Conservation (phyloP, 2,329 filamentous ascomycete genomes). For the Lithohypha guttulata region DNA sequence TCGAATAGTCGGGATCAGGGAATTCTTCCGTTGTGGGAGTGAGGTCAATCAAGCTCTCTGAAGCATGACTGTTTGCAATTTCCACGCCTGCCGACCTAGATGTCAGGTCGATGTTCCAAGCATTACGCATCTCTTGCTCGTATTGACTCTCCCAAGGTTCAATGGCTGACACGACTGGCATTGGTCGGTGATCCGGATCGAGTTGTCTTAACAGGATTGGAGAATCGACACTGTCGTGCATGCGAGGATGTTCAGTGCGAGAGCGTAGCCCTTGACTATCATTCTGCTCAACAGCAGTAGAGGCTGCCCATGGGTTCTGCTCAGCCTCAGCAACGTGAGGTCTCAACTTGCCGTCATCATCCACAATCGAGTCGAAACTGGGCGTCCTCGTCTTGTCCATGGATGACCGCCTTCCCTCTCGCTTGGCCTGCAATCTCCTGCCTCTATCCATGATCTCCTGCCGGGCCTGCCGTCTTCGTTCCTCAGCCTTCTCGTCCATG, state of each 20-base stretch:
- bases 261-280: constrained; percentile 5
- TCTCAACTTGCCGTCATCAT: constrained; percentile 29
- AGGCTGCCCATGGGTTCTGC: constrained; percentile 8
- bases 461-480: constrained; percentile 33
- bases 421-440: constrained; percentile 30
- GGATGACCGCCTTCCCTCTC: constrained; percentile 21
- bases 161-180: constrained; percentile 4
- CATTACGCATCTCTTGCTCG: constrained; percentile 22
- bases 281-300: constrained; percentile 9
- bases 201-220: constrained; percentile 8
- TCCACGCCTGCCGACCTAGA: constrained; percentile 12
- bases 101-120: constrained; percentile 20
- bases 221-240: constrained; percentile 10
- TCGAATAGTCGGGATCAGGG: constrained; percentile 23
- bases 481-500: constrained; percentile 32
- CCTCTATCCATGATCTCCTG: constrained; percentile 37
- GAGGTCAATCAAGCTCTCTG: constrained; percentile 34
- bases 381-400: constrained; percentile 14
- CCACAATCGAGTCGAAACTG: constrained; percentile 37
- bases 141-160: constrained; percentile 17
- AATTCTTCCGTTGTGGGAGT: constrained; percentile 36
- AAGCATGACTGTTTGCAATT: constrained; percentile 29
- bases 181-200: neutral
- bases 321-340: constrained; percentile 2
- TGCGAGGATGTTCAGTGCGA: neutral